Conservation (phyloP, 1,284 basidiomycete genomes). For the Golubevia sp. region DNA sequence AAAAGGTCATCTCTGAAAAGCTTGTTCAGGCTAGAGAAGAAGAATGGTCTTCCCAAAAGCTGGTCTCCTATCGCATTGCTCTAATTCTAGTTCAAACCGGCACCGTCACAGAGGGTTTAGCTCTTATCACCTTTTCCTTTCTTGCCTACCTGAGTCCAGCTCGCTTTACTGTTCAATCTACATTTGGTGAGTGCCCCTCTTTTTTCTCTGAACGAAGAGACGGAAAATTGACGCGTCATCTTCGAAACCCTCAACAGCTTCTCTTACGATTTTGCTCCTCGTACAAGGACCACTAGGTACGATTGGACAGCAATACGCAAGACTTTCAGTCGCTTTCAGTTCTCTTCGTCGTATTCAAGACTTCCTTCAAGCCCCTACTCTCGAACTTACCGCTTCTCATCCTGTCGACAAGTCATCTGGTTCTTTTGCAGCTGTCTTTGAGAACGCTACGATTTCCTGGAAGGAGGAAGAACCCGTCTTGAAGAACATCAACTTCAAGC, state of each 20-base stretch:
- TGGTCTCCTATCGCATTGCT: too few relatives aligned
- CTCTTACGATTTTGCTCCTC: slow-evolving; percentile 26
- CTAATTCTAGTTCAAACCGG: too few relatives aligned
- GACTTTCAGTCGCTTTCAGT: slow-evolving; percentile 22
- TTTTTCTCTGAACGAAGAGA: too few relatives aligned
- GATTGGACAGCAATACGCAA: slow-evolving; percentile 33
- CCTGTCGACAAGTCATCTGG: too few relatives aligned
- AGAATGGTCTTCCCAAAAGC: too few relatives aligned
- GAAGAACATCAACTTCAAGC: too few relatives aligned
- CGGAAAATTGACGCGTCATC: too few relatives aligned
- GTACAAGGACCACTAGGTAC: slow-evolving; percentile 21
- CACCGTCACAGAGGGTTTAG: slow-evolving; percentile 11
- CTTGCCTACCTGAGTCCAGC: slow-evolving; percentile 16
- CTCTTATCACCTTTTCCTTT: slow-evolving; percentile 25
- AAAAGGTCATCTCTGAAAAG: slow-evolving; percentile 21
- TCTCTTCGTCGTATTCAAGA: slow-evolving; percentile 32
- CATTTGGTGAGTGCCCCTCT: too few relatives aligned
- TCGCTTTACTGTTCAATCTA: slow-evolving; percentile 22
- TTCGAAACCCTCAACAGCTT: slow-evolving; percentile 14
- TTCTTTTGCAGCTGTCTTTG: too few relatives aligned
- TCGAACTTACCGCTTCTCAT: too few relatives aligned
- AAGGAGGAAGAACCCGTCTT: too few relatives aligned
- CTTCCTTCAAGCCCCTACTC: slow-evolving; percentile 13
- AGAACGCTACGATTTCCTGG: too few relatives aligned
- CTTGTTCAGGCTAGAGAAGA: slow-evolving; percentile 17